These are phyloP conservation scores for Kazachstania psychrophila DNA, from an alignment of 805 yeast species.

Conservation along the genomic window DNA sequence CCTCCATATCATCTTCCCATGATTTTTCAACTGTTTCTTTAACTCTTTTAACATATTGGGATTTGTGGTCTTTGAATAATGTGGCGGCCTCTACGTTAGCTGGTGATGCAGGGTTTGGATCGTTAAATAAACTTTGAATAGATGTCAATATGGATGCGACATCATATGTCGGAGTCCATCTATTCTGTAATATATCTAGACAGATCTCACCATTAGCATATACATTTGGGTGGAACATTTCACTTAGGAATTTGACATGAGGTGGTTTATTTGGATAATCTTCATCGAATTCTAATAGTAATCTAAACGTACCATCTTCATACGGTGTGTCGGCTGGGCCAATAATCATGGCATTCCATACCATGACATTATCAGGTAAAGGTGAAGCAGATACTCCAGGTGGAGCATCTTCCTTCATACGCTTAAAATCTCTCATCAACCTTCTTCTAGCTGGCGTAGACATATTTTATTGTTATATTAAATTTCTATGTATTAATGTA, in stretches of 20 bases:
- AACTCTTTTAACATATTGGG: conserved; percentile 84
- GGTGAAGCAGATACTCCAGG: conserved; percentile 98
- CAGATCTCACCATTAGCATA: conserved; percentile 94
- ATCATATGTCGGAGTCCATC: conserved; percentile 98
- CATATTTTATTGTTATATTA: no score
- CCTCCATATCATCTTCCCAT: conserved; percentile 71
- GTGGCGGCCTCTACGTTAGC: conserved; percentile 98
- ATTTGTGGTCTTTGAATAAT: conserved; percentile 86
- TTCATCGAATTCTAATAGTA: conserved; percentile 83
- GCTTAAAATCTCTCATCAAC: conserved; percentile 96
- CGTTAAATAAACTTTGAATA: conserved; percentile 83
- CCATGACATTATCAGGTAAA: conserved; percentile 92
- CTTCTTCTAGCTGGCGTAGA: conserved; percentile 98
- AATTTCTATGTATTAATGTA: no score
- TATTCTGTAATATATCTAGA: conserved; percentile 87
- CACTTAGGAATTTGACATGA: conserved; percentile 76
- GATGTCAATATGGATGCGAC: conserved; percentile 92
- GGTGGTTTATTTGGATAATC: conserved; percentile 98
- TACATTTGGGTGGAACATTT: conserved; percentile 97
- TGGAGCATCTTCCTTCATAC: conserved; percentile 97
- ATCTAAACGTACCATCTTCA: conserved; percentile 93
- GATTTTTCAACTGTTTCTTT: conserved; percentile 90
- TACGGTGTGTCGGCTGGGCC: conserved; percentile 98
- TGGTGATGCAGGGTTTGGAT: conserved; percentile 93
- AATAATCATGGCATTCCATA: conserved; percentile 94